Evolutionary conservation across 2,329 filamentous ascomycete species (phyloP).

Genomic region (Aspergillus oerlinghausenensis): DNA sequence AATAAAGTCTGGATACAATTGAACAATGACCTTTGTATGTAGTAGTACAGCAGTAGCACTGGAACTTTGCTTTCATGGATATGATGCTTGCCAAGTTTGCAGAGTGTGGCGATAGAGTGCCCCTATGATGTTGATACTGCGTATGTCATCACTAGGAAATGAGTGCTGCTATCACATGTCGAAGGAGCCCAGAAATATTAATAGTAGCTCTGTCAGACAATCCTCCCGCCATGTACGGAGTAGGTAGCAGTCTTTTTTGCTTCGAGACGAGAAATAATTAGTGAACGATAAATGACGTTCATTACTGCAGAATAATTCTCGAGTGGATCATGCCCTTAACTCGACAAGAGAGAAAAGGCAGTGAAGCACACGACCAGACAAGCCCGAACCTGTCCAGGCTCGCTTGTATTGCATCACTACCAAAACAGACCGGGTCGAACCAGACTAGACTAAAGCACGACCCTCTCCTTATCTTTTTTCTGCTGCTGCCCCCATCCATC

Average conservation of each 20-base stretch:
- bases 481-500: conserved; percentile 10
- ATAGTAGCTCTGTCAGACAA: background rate
- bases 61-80: too few relatives aligned
- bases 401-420: conserved; percentile 17
- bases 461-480: conserved; percentile 10
- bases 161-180: conserved; percentile 8
- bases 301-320: background rate
- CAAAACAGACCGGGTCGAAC: background rate
- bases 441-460: background rate
- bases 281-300: too few relatives aligned
- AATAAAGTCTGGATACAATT: background rate
- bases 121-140: background rate
- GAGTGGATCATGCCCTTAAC: background rate
- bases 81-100: background rate
- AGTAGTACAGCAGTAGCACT: background rate
- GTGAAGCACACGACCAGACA: conserved; percentile 14
- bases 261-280: background rate
- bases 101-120: background rate
- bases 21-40: background rate
- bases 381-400: conserved; percentile 1
- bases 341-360: background rate
- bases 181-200: background rate
- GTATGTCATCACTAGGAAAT: background rate
- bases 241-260: background rate
- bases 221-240: background rate